Base-by-base conservation (phyloP, 139 green algal species). In the Trebouxia sp. region DNA sequence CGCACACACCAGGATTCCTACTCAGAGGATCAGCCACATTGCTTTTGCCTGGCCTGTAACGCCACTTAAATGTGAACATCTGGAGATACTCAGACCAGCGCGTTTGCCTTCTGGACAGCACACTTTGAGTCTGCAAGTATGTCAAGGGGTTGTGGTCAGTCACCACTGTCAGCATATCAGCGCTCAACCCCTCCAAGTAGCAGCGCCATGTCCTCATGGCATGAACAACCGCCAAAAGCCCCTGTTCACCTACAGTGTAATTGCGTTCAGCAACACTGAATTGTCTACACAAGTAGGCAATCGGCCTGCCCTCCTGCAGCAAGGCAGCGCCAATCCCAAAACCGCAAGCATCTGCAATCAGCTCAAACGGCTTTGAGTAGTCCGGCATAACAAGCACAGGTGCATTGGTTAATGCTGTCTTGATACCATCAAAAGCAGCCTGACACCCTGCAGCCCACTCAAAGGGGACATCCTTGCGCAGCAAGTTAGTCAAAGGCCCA, bases 1-100 rank as follows among this genome's bases (percentile, higher is more conserved):
- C 58, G 20, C 24, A 28, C 8, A 41, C 58, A 69, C 30, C 58
- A 69, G 30, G 30, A 22, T 20, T 69, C 30, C 28, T 69, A 15
- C 66, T 76, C 66, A 87, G 6, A 38, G 83, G 79, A 75, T 89
- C 87, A 77, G 87, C 82, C 30, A 82, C 50, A 58, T 88, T 88
- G 3, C n/a, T 62, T 32, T 58, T 70, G 10, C 84, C 84, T 20
- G 76, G 30, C 26, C 30, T 82, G 70, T 88, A 83, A 8, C 58
- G 14, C 66, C 83, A 86, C 45, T 82, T 58, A n/a, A 47, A 82
- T 7, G 70, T 42, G 37, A 82, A 48, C 37, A 74, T 83, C 3
- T 56, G 62, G 4, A 87, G 58, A 41, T 77, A 86, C 15, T 82
- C 65, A 26, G 72, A 51, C 85, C 85, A 89, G 6, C 83, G 66